These are phyloP conservation scores for Carnegiea gigantea DNA, from an alignment of 179 eudicot species.

Conservation along the genomic window DNA sequence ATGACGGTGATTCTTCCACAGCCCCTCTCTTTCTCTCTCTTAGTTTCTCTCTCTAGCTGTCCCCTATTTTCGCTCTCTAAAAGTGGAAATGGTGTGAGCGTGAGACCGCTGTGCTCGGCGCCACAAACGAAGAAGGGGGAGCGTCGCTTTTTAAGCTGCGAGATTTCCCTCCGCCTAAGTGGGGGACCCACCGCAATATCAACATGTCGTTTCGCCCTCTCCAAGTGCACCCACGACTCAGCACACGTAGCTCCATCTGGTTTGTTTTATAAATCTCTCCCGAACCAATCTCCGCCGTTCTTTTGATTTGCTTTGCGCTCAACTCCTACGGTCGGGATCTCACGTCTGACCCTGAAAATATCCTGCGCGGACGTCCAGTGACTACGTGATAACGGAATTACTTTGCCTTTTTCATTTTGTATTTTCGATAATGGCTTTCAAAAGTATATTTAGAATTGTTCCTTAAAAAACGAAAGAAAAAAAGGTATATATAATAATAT, in stretches of 20 bases:
- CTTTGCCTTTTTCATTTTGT: too few species aligned
- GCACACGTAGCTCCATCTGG: conserved; percentile 1
- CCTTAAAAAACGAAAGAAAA: too few species aligned
- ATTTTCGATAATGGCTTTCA: too few species aligned
- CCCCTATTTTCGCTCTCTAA: conserved; percentile 4
- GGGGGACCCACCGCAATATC: conserved; percentile 5
- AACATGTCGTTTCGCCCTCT: neutral
- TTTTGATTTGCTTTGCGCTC: too few species aligned
- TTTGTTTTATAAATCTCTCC: neutral
- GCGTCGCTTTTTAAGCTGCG: conserved; percentile 10
- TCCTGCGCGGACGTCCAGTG: neutral
- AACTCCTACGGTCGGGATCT: too few species aligned
- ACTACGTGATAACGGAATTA: too few species aligned
- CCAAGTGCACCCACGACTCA: neutral
- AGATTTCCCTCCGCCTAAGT: neutral
- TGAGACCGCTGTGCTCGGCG: conserved; percentile 27
- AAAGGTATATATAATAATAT: too few species aligned
- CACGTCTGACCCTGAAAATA: neutral
- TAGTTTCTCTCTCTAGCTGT: neutral
- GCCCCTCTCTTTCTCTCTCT: neutral
- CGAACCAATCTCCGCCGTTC: neutral
- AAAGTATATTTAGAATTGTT: too few species aligned
- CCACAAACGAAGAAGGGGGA: neutral
- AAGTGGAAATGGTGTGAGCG: neutral
- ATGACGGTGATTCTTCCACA: neutral